Evolutionary conservation across 2,329 filamentous ascomycete species (phyloP), one percentile per base, ranked within the genome.

Genomic region (Metarhizium brunneum): DNA sequence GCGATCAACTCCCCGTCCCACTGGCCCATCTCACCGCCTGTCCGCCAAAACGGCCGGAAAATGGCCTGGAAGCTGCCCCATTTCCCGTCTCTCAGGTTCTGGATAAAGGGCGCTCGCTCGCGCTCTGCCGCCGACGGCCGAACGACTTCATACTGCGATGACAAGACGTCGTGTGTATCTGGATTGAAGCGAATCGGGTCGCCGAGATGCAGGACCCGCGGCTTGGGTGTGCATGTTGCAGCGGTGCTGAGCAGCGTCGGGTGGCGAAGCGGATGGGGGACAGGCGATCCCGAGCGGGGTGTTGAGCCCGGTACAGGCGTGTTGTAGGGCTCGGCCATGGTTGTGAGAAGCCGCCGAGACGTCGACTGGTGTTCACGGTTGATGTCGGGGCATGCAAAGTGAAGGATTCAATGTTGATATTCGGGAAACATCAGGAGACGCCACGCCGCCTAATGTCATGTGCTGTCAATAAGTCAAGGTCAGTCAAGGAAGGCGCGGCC

Each of bases 181-280:
- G 69, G 73, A 60, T 80, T 79, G 66, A 78, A 80, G 59, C 71
- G 72, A 56, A 79, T 68, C 8, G 75, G 72, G 65, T 92, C 88
- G 59, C 89, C 90, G 69, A 90, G 84, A 72, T 85, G 86, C 61
- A 95, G 80, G 57, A 94, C 85, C 60, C 85, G 80, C 48, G 70
- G 75, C 58, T 69, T 76, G 49, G 54, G 60, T 57, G 25, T 62
- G 54, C 16, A 60, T 62, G 38, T 30, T 8, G 29, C 10, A 47
- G 40, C 13, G 11, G 13, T 18, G 42, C 16, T 20, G n/a, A 45
- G 6, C 16, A 45, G 42, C 42, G 42, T 45, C 10, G 42, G 42
- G 42, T 45, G 42, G 42, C 42, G 42, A 36, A 47, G 32, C 14
- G 52, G 42, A n/a, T 48, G 52, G 14, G 52, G 47, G 59, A 64